Evolutionary conservation across 139 green algal species (phyloP).

Genomic region (Diplosphaera chodatii): DNA sequence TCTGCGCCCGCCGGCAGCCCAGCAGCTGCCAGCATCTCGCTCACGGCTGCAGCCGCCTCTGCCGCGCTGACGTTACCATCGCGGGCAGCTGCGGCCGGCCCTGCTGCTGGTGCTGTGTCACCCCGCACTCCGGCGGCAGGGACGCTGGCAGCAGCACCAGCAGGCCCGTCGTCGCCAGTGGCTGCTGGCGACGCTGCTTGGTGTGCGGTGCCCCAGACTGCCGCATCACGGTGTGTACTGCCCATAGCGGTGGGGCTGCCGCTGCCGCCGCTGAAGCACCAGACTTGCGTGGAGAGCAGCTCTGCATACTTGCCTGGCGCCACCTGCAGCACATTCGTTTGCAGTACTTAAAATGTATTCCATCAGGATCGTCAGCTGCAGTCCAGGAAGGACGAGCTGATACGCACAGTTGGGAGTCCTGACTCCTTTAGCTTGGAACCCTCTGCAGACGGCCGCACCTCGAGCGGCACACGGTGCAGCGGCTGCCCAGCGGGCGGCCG

Average conservation of each 20-base stretch:
- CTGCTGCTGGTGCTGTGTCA: too few species aligned
- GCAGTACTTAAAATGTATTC: too few species aligned
- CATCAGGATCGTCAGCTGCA: too few species aligned
- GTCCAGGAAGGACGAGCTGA: too few species aligned
- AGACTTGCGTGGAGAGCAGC: slow-evolving; percentile 42
- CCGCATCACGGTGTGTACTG: neutral
- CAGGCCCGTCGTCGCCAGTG: neutral
- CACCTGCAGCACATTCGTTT: neutral
- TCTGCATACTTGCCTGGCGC: slow-evolving; percentile 27
- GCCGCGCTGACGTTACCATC: slow-evolving; percentile 12
- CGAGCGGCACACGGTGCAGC: slow-evolving; percentile 35
- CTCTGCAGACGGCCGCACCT: slow-evolving; percentile 2
- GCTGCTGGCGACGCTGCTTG: neutral
- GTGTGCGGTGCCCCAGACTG: neutral
- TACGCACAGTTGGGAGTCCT: too few species aligned
- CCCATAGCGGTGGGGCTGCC: neutral
- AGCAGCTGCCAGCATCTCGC: slow-evolving; percentile 54
- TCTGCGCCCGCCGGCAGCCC: slow-evolving; percentile 51
- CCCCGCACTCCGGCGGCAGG: too few species aligned
- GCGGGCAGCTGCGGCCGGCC: neutral
- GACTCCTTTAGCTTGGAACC: too few species aligned
- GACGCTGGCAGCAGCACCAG: neutral
- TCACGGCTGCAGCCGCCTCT: slow-evolving; percentile 47
- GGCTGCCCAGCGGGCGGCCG: slow-evolving; percentile 18
- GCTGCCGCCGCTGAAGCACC: slow-evolving; percentile 29